A percentile compares a stretch with the other conserved stretches of the same genome.
These are phyloP conservation scores for Cladosporium sp. DNA, from an alignment of 2,329 filamentous ascomycete species.

Conservation along the genomic window DNA sequence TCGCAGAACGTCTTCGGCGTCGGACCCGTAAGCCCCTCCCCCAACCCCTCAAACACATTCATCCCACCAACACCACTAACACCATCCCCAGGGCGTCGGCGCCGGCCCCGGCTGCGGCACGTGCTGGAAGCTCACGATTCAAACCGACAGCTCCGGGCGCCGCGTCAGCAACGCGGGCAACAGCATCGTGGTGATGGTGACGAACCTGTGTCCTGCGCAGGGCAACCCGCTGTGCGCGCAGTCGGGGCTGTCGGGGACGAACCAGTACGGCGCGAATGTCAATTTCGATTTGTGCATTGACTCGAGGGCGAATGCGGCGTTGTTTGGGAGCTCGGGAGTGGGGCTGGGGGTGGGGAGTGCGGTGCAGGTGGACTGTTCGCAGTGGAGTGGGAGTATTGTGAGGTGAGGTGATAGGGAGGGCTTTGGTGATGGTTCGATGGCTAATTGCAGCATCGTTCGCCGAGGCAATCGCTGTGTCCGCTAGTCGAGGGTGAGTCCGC, in stretches of 20 bases:
- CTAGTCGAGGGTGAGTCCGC: too few relatives aligned
- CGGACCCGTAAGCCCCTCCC: slow-evolving; percentile 17
- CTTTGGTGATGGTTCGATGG: neutral
- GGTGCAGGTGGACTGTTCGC: slow-evolving; percentile 24
- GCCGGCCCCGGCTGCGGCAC: slow-evolving; percentile 36
- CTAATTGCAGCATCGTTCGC: too few relatives aligned
- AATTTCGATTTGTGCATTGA: slow-evolving; percentile 39
- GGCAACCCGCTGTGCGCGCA: slow-evolving; percentile 36
- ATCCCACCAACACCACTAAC: neutral
- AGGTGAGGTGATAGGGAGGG: neutral
- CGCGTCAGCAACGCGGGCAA: slow-evolving; percentile 26
- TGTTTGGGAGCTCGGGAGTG: slow-evolving; percentile 31
- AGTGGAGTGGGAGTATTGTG: slow-evolving; percentile 18
- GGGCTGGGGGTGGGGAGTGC: slow-evolving; percentile 31
- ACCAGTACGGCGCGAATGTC: slow-evolving; percentile 35
- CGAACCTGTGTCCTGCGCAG: slow-evolving; percentile 35
- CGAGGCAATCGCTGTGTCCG: too few relatives aligned
- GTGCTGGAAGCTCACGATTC: slow-evolving; percentile 33
- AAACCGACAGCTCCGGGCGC: slow-evolving; percentile 29
- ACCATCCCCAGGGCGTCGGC: slow-evolving; percentile 23
- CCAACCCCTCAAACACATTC: neutral
- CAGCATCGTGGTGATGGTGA: slow-evolving; percentile 33
- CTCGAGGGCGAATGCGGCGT: slow-evolving; percentile 30
- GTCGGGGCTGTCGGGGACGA: slow-evolving; percentile 27
- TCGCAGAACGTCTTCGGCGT: slow-evolving; percentile 36